Conservation (phyloP, 2,329 filamentous ascomycete genomes). For the Pyrenophora graminea region DNA sequence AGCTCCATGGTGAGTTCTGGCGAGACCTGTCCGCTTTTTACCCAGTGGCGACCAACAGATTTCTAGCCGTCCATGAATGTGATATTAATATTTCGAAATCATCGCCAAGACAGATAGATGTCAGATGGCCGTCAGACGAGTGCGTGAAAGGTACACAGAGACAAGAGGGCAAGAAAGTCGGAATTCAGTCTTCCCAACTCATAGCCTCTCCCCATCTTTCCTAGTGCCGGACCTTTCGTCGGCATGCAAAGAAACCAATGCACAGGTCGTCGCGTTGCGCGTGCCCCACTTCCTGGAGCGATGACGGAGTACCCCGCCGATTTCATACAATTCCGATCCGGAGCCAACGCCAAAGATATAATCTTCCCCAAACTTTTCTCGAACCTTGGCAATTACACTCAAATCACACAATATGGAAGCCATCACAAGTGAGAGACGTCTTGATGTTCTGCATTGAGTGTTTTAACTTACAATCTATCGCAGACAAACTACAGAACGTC, state of each 20-base stretch:
- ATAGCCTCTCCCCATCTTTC: neutral
- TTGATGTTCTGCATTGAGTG: constrained; percentile 1
- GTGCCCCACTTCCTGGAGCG: constrained; percentile 29
- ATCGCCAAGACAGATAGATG: no score
- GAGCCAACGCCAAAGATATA: constrained; percentile 37
- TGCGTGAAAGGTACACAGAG: no score
- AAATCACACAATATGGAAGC: constrained; percentile 43
- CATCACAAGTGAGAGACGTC: constrained; percentile 35
- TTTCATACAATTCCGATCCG: constrained; percentile 37
- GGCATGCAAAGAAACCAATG: constrained; percentile 1
- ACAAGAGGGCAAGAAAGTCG: no score
- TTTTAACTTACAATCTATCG: constrained; percentile 11
- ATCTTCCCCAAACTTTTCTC: constrained; percentile 20
- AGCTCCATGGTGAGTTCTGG: no score
- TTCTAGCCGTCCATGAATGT: no score
- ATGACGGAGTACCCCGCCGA: constrained; percentile 41
- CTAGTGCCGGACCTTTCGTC: constrained; percentile 1
- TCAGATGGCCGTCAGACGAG: no score
- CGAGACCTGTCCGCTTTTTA: no score
- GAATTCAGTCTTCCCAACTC: no score
- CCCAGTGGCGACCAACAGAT: no score
- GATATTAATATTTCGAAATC: no score
- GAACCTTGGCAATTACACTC: constrained; percentile 8
- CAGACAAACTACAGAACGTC: constrained; percentile 41
- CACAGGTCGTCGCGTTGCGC: constrained; percentile 2